phyloP scores from a whole-genome alignment of 306 rosid genomes.

The Acacia crassicarpa region DNA sequence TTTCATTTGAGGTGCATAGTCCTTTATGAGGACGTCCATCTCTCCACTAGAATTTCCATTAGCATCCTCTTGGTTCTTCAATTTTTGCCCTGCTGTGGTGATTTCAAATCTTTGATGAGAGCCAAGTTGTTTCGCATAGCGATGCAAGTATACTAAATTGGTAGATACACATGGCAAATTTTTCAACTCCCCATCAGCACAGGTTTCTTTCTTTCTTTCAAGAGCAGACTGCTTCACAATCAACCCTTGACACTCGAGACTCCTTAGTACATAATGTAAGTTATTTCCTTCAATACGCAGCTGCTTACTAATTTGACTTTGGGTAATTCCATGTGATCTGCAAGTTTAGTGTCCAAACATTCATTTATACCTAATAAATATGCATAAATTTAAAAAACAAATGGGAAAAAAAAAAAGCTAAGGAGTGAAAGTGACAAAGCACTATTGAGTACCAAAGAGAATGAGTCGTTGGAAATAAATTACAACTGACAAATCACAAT shows the following conservation, averaged over 20 bases:
- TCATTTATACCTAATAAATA: background rate
- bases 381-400: background rate
- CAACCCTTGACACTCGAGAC: constrained; percentile 81
- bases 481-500: background rate
- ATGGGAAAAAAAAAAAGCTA: background rate
- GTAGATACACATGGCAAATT: constrained; percentile 53
- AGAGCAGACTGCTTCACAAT: constrained; percentile 71
- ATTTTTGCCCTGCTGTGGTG: constrained; percentile 44
- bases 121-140: constrained; percentile 67
- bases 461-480: background rate
- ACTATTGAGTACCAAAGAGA: background rate
- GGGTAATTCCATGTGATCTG: constrained; percentile 73
- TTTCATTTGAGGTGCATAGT: constrained; percentile 72
- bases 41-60: constrained; percentile 29
- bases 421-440: background rate
- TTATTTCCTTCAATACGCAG: constrained; percentile 64
- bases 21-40: constrained; percentile 64
- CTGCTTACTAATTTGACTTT: constrained; percentile 67
- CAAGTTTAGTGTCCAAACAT: background rate
- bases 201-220: constrained; percentile 62
- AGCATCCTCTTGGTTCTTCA: constrained; percentile 28
- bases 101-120: constrained; percentile 72
- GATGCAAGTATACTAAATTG: constrained; percentile 72
- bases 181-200: constrained; percentile 43
- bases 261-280: constrained; percentile 63